These are phyloP conservation scores for Yamadazyma oceani DNA, from an alignment of 1,139 yeast genomes.

Conservation along the genomic window DNA sequence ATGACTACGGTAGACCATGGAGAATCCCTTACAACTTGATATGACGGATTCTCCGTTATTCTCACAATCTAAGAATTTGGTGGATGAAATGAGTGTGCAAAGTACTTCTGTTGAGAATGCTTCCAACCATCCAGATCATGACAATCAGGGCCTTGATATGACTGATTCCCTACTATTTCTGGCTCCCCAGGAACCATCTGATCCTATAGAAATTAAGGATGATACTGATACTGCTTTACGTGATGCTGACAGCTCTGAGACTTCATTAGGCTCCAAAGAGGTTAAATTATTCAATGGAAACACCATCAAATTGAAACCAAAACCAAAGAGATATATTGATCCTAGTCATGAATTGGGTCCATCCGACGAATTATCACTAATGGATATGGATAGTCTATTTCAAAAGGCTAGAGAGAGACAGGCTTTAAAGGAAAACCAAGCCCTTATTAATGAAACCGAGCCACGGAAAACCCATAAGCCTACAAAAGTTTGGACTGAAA, in stretches of 20 bases:
- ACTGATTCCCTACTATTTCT: conserved; percentile 7
- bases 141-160: conserved; percentile 4
- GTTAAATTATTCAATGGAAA: conserved; percentile 29
- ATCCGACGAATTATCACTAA: conserved; percentile 16
- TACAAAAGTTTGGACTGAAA: conserved; percentile 55
- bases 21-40: conserved; percentile 9
- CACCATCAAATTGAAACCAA: conserved; percentile 21
- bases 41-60: conserved; percentile 9
- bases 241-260: too few species aligned
- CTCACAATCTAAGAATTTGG: too few species aligned
- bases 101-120: too few species aligned
- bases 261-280: too few species aligned
- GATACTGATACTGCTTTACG: too few species aligned
- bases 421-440: conserved; percentile 21
- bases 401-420: conserved; percentile 28
- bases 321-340: conserved; percentile 7
- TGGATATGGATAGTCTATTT: conserved; percentile 34
- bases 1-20: conserved; percentile 8
- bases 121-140: too few species aligned
- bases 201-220: too few species aligned
- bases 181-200: background rate
- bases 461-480: conserved; percentile 6
- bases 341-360: conserved; percentile 3
- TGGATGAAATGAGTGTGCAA: too few species aligned
- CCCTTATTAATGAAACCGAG: conserved; percentile 9